Base-by-base conservation (phyloP, 176 grass and related monocot species). In the Ensete ventricosum region DNA sequence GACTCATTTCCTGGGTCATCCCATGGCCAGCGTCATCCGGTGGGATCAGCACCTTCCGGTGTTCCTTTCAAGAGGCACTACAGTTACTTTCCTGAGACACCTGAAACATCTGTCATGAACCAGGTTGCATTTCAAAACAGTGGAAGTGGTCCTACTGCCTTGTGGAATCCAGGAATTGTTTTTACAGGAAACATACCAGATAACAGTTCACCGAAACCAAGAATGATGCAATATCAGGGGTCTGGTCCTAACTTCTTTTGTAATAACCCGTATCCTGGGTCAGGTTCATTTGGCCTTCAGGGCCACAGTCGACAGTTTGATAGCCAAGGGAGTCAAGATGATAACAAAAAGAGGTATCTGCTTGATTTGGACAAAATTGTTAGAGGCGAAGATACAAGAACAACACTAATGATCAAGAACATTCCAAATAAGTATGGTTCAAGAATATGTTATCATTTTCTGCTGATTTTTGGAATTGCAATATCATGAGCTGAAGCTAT, bases 361-460 rank as follows among this genome's bases (percentile, higher is more conserved):
- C 88, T 97, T 76, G 89, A 97, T 78, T 81, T 97, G 80, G 94
- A 97, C 54, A 97, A 91, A 76, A 97, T 97, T 43, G 55, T 72
- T 55, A 93, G 68, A 43, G 88, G 94, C 4, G 88, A 97, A 50
- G 94, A 97, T 87, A 78, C 63, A 67, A 81, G 94, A 62, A 93
- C 94, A 9, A 97, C 94, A 64, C 71, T 97, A 79, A 97, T 97
- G 94, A 93, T 97, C 69, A 97, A 97, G 72, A 97, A 97, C 43
- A 97, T 97, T 29, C 94, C 94, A 27, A 93, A 97, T 67, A 97
- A 97, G 94, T 97, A 93, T 54, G 53, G 22, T 62, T 64, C 54
- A 29, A 5, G 60, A 72, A 23, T 77, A 53, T 8, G 50, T 63
- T 71, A 71, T 84, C 64, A 52, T 52, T 81, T 67, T 84, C 2